These are phyloP conservation scores for Podila clonocystis DNA, from an alignment of 192 early-diverging fungal genomes.

Conservation along the genomic window DNA sequence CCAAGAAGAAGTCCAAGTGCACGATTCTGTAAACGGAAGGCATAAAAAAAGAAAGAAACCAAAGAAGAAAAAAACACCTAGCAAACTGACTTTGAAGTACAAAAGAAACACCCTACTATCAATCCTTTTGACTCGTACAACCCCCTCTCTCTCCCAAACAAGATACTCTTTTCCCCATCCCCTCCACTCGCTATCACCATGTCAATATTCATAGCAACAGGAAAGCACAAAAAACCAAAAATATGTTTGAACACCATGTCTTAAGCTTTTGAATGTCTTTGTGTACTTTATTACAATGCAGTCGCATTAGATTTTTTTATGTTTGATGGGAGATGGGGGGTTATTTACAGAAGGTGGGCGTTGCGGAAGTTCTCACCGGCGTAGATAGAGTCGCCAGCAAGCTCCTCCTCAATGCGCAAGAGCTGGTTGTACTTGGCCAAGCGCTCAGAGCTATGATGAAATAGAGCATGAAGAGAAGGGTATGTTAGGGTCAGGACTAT, in stretches of 20 bases:
- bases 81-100: background rate
- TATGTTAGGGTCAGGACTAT: background rate
- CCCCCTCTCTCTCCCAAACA: background rate
- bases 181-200: background rate
- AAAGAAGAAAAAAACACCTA: background rate
- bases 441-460: constrained; percentile 74
- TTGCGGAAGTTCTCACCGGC: constrained; percentile 94
- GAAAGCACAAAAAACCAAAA: no score
- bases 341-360: constrained; percentile 66
- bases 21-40: constrained; percentile 30
- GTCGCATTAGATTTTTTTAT: constrained; percentile 12
- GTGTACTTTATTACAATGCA: no score
- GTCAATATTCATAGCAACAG: no score
- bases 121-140: no score
- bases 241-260: no score
- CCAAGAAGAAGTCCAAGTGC: constrained; percentile 49
- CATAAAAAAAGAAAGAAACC: background rate
- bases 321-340: background rate
- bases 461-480: background rate
- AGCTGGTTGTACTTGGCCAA: constrained; percentile 99
- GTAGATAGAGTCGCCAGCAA: constrained; percentile 91
- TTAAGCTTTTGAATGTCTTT: no score
- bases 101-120: background rate
- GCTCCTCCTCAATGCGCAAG: constrained; percentile 97
- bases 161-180: background rate